phyloP scores from a whole-genome alignment of 1,284 basidiomycete genomes.

The Ustilago shanxiensis region DNA sequence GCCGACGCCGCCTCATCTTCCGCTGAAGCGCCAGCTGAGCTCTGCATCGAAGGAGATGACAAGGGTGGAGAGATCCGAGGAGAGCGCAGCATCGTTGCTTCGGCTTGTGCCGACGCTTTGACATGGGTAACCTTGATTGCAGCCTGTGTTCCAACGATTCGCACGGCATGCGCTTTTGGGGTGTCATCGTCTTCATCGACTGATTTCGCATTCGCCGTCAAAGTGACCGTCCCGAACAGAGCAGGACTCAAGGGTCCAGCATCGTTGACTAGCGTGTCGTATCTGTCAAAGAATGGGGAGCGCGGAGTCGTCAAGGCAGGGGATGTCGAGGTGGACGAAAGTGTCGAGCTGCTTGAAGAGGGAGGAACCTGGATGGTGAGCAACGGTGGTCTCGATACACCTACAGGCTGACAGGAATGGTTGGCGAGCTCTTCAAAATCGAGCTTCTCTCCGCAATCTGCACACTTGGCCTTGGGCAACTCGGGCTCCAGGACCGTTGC shows the following conservation, averaged over 20 bases:
- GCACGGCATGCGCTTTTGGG: slow-evolving; percentile 41
- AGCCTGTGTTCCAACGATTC: slow-evolving; percentile 30
- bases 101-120: slow-evolving; percentile 7
- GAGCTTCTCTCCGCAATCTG: slow-evolving; percentile 56
- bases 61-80: slow-evolving; percentile 7
- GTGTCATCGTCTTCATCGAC: slow-evolving; percentile 23
- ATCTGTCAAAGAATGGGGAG: slow-evolving; percentile 55
- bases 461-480: slow-evolving; percentile 59
- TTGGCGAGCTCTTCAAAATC: slow-evolving; percentile 57
- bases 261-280: slow-evolving; percentile 33
- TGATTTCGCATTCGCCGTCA: background rate
- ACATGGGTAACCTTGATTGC: slow-evolving; percentile 23
- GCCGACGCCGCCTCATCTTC: slow-evolving; percentile 39
- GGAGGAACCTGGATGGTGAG: slow-evolving; percentile 36
- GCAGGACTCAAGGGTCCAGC: slow-evolving; percentile 38
- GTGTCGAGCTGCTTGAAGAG: slow-evolving; percentile 17
- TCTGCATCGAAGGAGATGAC: slow-evolving; percentile 19
- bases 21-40: slow-evolving; percentile 27
- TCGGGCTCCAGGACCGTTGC: slow-evolving; percentile 49
- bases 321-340: slow-evolving; percentile 20
- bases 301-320: slow-evolving; percentile 28
- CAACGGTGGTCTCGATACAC: slow-evolving; percentile 22
- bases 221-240: slow-evolving; percentile 7
- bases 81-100: background rate
- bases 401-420: slow-evolving; percentile 43